These are phyloP conservation scores for Dendrothele bispora DNA, from an alignment of 768 basidiomycete genomes.

Conservation along the genomic window DNA sequence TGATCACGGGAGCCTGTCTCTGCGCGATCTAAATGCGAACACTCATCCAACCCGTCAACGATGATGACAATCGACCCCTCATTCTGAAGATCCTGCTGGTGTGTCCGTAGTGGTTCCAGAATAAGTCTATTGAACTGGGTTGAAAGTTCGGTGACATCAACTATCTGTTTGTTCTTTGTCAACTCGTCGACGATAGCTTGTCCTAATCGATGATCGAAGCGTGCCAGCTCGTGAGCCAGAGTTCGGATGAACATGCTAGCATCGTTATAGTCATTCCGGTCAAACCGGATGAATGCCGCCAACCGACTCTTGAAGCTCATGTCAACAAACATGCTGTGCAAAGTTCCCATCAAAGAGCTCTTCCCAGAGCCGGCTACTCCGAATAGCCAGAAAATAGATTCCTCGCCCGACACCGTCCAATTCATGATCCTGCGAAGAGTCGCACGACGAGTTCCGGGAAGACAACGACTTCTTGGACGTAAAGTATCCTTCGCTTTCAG, in stretches of 20 bases:
- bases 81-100: background rate
- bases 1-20: too few species aligned
- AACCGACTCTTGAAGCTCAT: background rate
- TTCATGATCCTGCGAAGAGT: background rate
- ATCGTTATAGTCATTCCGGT: background rate
- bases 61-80: background rate
- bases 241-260: background rate
- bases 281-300: background rate
- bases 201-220: background rate
- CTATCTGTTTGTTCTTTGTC: background rate
- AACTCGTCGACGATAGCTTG: background rate
- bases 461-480: too few species aligned
- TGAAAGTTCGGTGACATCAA: background rate
- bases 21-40: background rate
- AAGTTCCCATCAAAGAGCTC: constrained; percentile 1
- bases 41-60: constrained; percentile 2
- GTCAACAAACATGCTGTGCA: background rate
- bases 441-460: background rate
- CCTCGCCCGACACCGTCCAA: background rate
- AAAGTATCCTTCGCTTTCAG: too few species aligned
- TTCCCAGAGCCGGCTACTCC: constrained; percentile 1
- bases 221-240: background rate
- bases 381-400: constrained; percentile 2
- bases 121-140: background rate
- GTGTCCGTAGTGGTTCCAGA: background rate